phyloP scores from a whole-genome alignment of 345 rosid genomes.

The Dimocarpus longan region DNA sequence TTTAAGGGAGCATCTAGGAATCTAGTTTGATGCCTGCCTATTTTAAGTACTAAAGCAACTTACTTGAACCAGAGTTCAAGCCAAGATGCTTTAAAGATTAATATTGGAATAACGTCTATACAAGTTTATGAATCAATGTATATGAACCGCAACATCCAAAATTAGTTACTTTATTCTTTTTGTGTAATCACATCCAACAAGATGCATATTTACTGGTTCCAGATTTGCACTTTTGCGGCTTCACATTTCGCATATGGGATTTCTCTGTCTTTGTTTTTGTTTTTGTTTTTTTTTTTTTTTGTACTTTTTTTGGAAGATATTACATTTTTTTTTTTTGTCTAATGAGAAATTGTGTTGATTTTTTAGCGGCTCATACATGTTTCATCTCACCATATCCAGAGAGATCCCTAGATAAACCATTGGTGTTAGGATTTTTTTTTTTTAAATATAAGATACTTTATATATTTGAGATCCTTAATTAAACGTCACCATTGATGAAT shows the following conservation, averaged over 20 bases:
- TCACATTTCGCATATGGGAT: background rate
- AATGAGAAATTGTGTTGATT: no score
- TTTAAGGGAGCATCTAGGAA: background rate
- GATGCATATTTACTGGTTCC: background rate
- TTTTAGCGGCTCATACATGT: no score
- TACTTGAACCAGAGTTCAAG: background rate
- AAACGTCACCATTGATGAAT: no score
- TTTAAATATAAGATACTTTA: no score
- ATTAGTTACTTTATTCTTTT: constrained; percentile 1
- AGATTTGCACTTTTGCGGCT: background rate
- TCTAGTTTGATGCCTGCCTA: background rate
- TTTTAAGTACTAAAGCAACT: background rate
- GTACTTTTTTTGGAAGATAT: no score
- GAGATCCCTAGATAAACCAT: no score
- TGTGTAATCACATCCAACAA: background rate
- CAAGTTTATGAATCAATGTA: background rate
- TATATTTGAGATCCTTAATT: no score
- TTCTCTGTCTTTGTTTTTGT: no score
- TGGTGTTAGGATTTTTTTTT: no score
- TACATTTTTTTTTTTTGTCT: no score
- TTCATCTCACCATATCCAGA: no score
- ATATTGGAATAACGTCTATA: background rate
- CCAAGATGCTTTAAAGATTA: background rate
- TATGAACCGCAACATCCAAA: background rate
- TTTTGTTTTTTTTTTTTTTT: no score